These are phyloP conservation scores for Thelephora aurantiotincta DNA, from an alignment of 768 basidiomycete genomes.

Conservation along the genomic window DNA sequence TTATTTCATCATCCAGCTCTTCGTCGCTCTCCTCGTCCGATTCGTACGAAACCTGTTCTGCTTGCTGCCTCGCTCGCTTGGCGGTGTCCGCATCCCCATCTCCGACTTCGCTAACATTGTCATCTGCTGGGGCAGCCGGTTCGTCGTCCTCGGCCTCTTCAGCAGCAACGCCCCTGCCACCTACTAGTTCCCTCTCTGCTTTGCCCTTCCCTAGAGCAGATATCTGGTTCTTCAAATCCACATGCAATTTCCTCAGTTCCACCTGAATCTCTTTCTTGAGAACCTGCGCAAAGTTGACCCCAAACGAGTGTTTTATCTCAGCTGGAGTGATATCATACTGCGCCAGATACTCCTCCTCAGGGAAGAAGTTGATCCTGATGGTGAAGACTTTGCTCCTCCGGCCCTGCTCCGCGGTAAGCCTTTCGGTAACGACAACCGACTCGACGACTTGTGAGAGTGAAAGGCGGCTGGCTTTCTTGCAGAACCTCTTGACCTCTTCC, in stretches of 20 bases:
- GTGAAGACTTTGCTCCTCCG: conserved; percentile 69
- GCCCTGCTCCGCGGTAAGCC: conserved; percentile 47
- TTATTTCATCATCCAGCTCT: conserved; percentile 37
- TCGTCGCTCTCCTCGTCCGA: conserved; percentile 51
- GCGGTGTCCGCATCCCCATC: conserved; percentile 75
- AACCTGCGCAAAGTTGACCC: conserved; percentile 58
- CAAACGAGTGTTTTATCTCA: conserved; percentile 64
- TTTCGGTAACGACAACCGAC: conserved; percentile 67
- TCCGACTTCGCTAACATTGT: conserved; percentile 62
- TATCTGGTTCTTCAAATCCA: conserved; percentile 66
- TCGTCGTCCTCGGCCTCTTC: conserved; percentile 41
- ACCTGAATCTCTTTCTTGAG: conserved; percentile 76
- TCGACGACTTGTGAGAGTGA: conserved; percentile 84
- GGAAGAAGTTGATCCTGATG: conserved; percentile 76
- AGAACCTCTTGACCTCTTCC: conserved; percentile 58
- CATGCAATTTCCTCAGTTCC: conserved; percentile 78
- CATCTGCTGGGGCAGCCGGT: conserved; percentile 32
- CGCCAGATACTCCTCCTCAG: conserved; percentile 62
- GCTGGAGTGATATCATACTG: conserved; percentile 67
- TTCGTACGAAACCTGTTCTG: conserved; percentile 67
- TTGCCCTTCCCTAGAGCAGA: conserved; percentile 77
- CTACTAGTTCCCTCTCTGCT: conserved; percentile 26
- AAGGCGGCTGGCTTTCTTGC: conserved; percentile 78
- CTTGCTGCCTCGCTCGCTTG: conserved; percentile 56
- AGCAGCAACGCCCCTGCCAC: conserved; percentile 30